Evolutionary conservation across 1,284 basidiomycete species (phyloP), one percentile per base, ranked within the genome.

Genomic region (Apiotrichum gamsii): DNA sequence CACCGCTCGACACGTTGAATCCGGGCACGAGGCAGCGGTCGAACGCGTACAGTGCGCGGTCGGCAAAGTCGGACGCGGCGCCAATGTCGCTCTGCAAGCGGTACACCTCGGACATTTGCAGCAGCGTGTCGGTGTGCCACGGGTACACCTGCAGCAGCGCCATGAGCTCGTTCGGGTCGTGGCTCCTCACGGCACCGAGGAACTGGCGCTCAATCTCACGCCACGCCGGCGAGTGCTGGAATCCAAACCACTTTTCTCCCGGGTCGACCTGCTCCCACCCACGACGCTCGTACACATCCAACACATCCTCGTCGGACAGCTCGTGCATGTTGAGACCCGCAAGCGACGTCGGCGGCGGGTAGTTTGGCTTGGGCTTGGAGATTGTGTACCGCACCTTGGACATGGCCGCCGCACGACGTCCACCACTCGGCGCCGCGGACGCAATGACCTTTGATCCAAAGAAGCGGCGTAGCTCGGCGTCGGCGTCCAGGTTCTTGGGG

Each of bases 111-210:
- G 86, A 83, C 20, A 94, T 76, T 62, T 95, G 90, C 2, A 95
- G 76, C 1, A 93, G 75, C 0, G 90, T 93, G 68, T 96, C 91
- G 2, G 84, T 86, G 60, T 95, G 91, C 80, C 89, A 95, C 0
- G 76, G 76, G 48, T 74, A 72, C 4, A 74, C 72, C 39, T 74
- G 73, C 19, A 78, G 58, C 19, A 77, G 57, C 8, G 73, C 69
- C 60, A 75, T 72, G 30, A 78, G 61, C 50, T 72, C 64, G 54
- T 77, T 77, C 30, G 75, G 72, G 48, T 75, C 73, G 63, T 87
- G 87, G 11, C 83, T 82, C 65, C 81, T 75, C 28, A 91, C 87
- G 30, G 82, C 81, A 35, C 81, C 79, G 70, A 91, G 80, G 69
- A 94, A 94, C 39, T 82, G 79, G 61, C 80, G 79, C 10, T 89